phyloP scores from a whole-genome alignment of 73 alveolate species.

The Paramecium caudatum region DNA sequence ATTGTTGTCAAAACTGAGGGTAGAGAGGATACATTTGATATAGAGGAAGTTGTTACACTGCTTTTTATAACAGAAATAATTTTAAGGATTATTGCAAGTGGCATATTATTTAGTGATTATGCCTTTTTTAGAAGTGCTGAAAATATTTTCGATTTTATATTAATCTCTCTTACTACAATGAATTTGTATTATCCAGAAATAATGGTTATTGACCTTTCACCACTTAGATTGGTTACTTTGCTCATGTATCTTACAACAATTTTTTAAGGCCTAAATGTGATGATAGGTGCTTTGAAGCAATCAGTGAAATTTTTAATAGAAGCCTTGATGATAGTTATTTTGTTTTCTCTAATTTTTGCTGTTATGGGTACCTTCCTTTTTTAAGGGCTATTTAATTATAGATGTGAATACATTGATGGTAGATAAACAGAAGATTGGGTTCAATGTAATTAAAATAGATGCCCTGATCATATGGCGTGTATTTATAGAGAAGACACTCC shows the following conservation, averaged over 20 bases:
- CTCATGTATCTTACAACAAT: slow-evolving; percentile 26
- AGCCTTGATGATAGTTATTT: slow-evolving; percentile 17
- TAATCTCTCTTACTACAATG: not conserved
- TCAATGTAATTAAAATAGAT: not conserved
- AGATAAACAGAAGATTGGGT: slow-evolving; percentile 25
- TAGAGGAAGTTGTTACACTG: slow-evolving; percentile 5
- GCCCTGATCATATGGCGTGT: slow-evolving; percentile 33
- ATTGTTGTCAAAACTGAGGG: slow-evolving; percentile 12
- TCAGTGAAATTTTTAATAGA: not conserved
- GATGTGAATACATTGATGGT: slow-evolving; percentile 5
- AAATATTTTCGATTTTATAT: not conserved
- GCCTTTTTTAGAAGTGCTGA: slow-evolving; percentile 45
- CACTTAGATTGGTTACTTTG: slow-evolving; percentile 13
- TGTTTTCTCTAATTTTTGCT: slow-evolving; percentile 38
- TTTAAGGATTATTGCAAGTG: slow-evolving; percentile 45
- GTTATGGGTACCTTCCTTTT: slow-evolving; percentile 15
- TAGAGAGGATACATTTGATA: not conserved
- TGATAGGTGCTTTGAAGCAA: slow-evolving; percentile 8
- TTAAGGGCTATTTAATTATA: slow-evolving; percentile 22
- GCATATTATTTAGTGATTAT: slow-evolving; percentile 31
- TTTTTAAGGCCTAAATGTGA: not conserved
- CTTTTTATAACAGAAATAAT: not conserved
- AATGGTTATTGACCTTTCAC: slow-evolving; percentile 6
- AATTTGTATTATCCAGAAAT: slow-evolving; percentile 24
- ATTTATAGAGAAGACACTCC: slow-evolving; percentile 16